A percentile compares a stretch with the other conserved stretches of the same genome.
phyloP scores from a whole-genome alignment of 2,329 filamentous ascomycete species.

The Westerdykella ornata region DNA sequence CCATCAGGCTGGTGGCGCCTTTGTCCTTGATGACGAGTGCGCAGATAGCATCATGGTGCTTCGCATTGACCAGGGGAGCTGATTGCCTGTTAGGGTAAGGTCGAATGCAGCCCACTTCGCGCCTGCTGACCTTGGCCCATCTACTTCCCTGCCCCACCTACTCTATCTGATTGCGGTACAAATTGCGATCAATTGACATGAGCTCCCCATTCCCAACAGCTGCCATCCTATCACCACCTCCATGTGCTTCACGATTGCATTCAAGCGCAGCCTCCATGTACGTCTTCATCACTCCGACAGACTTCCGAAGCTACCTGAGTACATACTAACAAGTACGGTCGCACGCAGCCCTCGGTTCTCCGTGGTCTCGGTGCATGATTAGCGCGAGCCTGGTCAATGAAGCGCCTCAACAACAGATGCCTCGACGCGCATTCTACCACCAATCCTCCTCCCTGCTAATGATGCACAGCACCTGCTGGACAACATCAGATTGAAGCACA shows the following conservation, averaged over 20 bases:
- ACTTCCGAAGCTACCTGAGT: too few relatives aligned
- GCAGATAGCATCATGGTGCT: not conserved
- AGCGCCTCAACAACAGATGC: not conserved
- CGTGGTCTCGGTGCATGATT: not conserved
- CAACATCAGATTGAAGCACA: not conserved
- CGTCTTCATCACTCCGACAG: too few relatives aligned
- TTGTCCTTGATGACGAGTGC: not conserved
- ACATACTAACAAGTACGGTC: not conserved
- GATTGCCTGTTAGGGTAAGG: constrained; percentile 1
- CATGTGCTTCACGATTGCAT: constrained; percentile 5
- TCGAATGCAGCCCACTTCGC: constrained; percentile 4
- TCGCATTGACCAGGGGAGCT: not conserved
- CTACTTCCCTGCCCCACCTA: constrained; percentile 8
- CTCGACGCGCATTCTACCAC: not conserved
- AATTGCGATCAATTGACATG: constrained; percentile 7
- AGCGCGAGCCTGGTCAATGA: not conserved
- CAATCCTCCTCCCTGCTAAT: too few relatives aligned
- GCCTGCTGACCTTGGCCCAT: not conserved
- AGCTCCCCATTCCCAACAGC: constrained; percentile 1
- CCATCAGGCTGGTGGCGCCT: too few relatives aligned
- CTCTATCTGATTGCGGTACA: constrained; percentile 13
- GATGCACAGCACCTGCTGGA: not conserved
- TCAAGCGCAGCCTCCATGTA: not conserved
- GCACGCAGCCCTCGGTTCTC: not conserved
- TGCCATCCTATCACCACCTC: constrained; percentile 15